Percentiles rank a stretch among this genome's conserved stretches.
phyloP scores from a whole-genome alignment of 2,329 filamentous ascomycete species.

The Xylogone sp. region DNA sequence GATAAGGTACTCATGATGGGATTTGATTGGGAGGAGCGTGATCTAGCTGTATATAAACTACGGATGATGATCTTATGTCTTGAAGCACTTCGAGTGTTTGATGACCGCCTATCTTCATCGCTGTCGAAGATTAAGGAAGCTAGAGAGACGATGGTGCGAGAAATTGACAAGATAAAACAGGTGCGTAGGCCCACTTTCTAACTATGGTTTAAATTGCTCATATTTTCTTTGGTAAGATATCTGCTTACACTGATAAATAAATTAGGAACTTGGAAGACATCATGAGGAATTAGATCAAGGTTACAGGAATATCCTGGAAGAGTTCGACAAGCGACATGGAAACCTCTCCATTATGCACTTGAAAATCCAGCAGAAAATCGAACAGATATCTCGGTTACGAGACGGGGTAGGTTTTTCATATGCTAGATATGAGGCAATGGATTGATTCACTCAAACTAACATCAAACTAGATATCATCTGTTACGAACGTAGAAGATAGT shows the following conservation, averaged over 20 bases:
- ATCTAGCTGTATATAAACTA: slow-evolving; percentile 13
- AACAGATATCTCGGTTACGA: slow-evolving; percentile 13
- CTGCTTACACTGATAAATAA: slow-evolving; percentile 2
- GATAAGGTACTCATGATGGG: slow-evolving; percentile 15
- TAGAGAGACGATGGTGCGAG: slow-evolving; percentile 13
- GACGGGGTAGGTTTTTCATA: slow-evolving; percentile 10
- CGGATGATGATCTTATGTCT: slow-evolving; percentile 18
- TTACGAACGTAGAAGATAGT: slow-evolving; percentile 27
- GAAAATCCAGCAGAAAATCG: slow-evolving; percentile 13
- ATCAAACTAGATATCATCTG: slow-evolving; percentile 12
- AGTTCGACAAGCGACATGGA: slow-evolving; percentile 17
- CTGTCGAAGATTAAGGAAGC: slow-evolving; percentile 16
- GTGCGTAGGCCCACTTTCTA: too few species aligned
- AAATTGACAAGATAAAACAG: not conserved
- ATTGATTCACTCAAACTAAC: not conserved
- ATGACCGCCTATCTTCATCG: slow-evolving; percentile 12
- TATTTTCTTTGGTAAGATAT: too few species aligned
- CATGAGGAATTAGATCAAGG: slow-evolving; percentile 14
- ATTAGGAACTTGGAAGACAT: slow-evolving; percentile 11
- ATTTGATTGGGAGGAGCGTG: slow-evolving; percentile 11
- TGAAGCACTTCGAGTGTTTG: slow-evolving; percentile 15
- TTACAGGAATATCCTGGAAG: slow-evolving; percentile 14
- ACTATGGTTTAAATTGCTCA: too few species aligned
- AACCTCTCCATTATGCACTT: slow-evolving; percentile 13
- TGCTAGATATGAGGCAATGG: too few species aligned